Evolutionary conservation across 2,329 filamentous ascomycete genomes (phyloP).

Genomic region (Apiospora malaysiana): DNA sequence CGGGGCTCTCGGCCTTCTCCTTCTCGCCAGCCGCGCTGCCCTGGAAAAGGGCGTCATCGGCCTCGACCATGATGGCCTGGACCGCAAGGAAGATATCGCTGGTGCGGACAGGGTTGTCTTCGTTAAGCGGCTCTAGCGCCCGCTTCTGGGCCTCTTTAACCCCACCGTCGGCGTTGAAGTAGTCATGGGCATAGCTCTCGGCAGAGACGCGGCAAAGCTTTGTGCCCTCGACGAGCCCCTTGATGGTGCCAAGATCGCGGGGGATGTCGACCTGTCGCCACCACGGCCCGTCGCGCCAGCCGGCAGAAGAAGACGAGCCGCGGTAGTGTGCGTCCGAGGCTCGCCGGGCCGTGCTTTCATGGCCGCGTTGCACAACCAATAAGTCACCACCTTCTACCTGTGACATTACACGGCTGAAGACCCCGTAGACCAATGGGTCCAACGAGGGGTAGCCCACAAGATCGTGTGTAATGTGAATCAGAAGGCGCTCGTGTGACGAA

Average conservation of each 20-base stretch:
- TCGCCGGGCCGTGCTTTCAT: constrained; percentile 77
- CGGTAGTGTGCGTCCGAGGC: constrained; percentile 63
- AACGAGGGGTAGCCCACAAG: constrained; percentile 92
- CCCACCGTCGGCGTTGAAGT: constrained; percentile 79
- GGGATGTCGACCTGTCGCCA: constrained; percentile 77
- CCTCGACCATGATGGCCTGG: constrained; percentile 77
- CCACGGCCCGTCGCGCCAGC: constrained; percentile 96
- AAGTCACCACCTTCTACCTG: constrained; percentile 97
- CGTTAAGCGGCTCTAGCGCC: constrained; percentile 78
- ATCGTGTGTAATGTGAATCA: constrained; percentile 97
- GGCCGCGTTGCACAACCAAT: constrained; percentile 90
- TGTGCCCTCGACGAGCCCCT: constrained; percentile 82
- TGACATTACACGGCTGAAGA: constrained; percentile 96
- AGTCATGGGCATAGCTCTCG: constrained; percentile 85
- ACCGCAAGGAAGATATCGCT: constrained; percentile 96
- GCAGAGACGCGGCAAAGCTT: constrained; percentile 90
- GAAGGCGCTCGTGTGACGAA: constrained; percentile 92
- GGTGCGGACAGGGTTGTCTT: constrained; percentile 87
- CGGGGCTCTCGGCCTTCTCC: constrained; percentile 59
- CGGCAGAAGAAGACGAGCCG: constrained; percentile 60
- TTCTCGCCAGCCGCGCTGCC: constrained; percentile 58
- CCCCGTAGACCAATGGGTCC: constrained; percentile 88
- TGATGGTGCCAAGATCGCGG: constrained; percentile 80
- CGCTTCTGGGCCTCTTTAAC: constrained; percentile 80
- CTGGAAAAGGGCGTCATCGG: constrained; percentile 72